Percentiles rank a stretch among this genome's conserved stretches.
Evolutionary conservation across 257 asterid species (phyloP).

Genomic region (Osmanthus fragrans): DNA sequence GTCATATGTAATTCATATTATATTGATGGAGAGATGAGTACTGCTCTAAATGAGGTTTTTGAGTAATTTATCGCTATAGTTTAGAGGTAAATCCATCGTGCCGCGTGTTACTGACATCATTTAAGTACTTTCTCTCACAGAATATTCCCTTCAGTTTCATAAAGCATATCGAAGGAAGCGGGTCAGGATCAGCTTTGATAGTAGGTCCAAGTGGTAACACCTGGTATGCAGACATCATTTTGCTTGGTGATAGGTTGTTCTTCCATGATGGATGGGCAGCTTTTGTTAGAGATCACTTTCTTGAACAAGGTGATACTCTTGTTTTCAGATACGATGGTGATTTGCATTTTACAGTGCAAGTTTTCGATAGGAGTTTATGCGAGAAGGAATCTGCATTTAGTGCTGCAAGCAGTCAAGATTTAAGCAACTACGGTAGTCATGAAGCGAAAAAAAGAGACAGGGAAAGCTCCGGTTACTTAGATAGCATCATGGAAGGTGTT

Average conservation of each 20-base stretch:
- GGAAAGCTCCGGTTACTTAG: slow-evolving; percentile 48
- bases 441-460: slow-evolving; percentile 55
- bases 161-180: slow-evolving; percentile 48
- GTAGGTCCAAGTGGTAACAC: slow-evolving; percentile 55
- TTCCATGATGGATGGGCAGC: slow-evolving; percentile 49
- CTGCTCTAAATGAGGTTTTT: background rate
- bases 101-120: background rate
- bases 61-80: background rate
- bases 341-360: slow-evolving; percentile 65
- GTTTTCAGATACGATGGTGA: slow-evolving; percentile 74
- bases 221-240: slow-evolving; percentile 41
- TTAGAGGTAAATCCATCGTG: slow-evolving; percentile 14
- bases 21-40: background rate
- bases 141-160: slow-evolving; percentile 62
- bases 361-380: slow-evolving; percentile 69
- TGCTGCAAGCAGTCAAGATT: slow-evolving; percentile 60
- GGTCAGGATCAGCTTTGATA: slow-evolving; percentile 41
- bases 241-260: slow-evolving; percentile 35
- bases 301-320: slow-evolving; percentile 50
- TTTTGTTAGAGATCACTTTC: slow-evolving; percentile 56
- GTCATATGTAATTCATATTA: background rate
- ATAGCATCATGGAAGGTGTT: slow-evolving; percentile 50
- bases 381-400: slow-evolving; percentile 71
- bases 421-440: slow-evolving; percentile 34
- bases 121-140: slow-evolving; percentile 39